Base-by-base conservation (phyloP, 1,284 basidiomycete genomes). In the Naganishia sp. region DNA sequence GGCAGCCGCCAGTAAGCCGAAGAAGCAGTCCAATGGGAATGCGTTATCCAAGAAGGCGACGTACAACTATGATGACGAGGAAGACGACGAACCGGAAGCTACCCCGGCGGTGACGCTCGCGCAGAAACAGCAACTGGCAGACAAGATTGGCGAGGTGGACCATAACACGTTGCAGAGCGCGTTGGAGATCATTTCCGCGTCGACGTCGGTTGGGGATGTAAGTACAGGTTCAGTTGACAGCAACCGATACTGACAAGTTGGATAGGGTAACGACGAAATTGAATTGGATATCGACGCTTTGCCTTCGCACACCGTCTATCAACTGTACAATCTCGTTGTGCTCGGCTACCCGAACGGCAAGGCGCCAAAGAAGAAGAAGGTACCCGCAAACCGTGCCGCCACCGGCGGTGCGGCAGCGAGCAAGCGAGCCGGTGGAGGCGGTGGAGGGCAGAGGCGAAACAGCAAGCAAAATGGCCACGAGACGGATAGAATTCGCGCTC, bases 111-210 rank as follows among this genome's bases (percentile, higher is more conserved):
- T 96, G 41, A 89, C 90, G 47, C 91, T 94, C 76, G 90, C 92
- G 72, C 93, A 96, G 82, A 96, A 97, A 87, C 92, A 94, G 81
- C 92, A 96, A 75, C 82, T 97, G 65, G 94, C 92, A 72, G 91
- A 94, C 77, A 90, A 92, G 63, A 97, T 97, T 72, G 84, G 85
- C 68, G 85, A 84, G 71, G 84, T 92, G 21, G 90, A 93, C 70
- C 90, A 87, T 25, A 77, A 84, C 60, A 89, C 89, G 74, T 81
- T 94, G 67, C 88, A 90, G 77, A 86, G 86, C 74, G 93, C 94
- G 52, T 91, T 95, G 69, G 85, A 88, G 72, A 94, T 97, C 75
- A 97, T 97, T 70, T 90, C 94, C 73, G 87, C 92, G 76, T 88
- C 91, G 58, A 88, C 92, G 56, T 87, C 91, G 39, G 89, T 96